Evolutionary conservation across 441 rosid species (phyloP).

Genomic region (Gossypium trilobum): DNA sequence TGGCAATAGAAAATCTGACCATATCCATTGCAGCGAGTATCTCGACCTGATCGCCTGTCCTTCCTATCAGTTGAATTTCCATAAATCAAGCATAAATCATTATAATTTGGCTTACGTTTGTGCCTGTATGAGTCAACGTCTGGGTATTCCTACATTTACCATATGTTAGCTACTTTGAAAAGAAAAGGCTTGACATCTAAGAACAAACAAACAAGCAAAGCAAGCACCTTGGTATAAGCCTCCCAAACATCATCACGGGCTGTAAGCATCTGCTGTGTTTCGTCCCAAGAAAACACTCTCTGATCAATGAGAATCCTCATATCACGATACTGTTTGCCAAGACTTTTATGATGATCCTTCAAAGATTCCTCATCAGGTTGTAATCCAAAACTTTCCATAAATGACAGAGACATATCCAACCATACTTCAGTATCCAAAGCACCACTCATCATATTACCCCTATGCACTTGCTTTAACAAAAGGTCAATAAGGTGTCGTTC

Average conservation of each 20-base stretch:
- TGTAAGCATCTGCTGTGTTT: slow-evolving; percentile 30
- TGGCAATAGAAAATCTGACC: slow-evolving; percentile 18
- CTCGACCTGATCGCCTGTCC: slow-evolving; percentile 13
- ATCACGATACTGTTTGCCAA: slow-evolving; percentile 29
- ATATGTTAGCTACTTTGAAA: slow-evolving; percentile 19
- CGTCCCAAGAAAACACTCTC: slow-evolving; percentile 38
- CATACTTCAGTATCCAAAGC: slow-evolving; percentile 28
- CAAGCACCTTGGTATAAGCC: slow-evolving; percentile 34
- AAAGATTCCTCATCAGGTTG: slow-evolving; percentile 27
- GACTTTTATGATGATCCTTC: slow-evolving; percentile 25
- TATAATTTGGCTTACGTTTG: slow-evolving; percentile 29
- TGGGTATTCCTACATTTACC: slow-evolving; percentile 39
- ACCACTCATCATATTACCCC: slow-evolving; percentile 25
- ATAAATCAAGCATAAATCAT: slow-evolving; percentile 45
- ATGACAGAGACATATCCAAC: slow-evolving; percentile 33
- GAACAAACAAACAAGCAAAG: slow-evolving; percentile 20
- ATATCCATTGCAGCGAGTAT: slow-evolving; percentile 25
- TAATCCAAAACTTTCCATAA: slow-evolving; percentile 37
- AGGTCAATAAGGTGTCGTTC: slow-evolving; percentile 43
- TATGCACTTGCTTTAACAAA: slow-evolving; percentile 38
- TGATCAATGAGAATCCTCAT: slow-evolving; percentile 29
- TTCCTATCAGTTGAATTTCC: slow-evolving; percentile 29
- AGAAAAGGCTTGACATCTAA: neutral
- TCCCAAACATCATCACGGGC: slow-evolving; percentile 39
- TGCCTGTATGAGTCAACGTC: slow-evolving; percentile 24